phyloP scores from a whole-genome alignment of 2,329 filamentous ascomycete species.

The Leptographium procerum region DNA sequence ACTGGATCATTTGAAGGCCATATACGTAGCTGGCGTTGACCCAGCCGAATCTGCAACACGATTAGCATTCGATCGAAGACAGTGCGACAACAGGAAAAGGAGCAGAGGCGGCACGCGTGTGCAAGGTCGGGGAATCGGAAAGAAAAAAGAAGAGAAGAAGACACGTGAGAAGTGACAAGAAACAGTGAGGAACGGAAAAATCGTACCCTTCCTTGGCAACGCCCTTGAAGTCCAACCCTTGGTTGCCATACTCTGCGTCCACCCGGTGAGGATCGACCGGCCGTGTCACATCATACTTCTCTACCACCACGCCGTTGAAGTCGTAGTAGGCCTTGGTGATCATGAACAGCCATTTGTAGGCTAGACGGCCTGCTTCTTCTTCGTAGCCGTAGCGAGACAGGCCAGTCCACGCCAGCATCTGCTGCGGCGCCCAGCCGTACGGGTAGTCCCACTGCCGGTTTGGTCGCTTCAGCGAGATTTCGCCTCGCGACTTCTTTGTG shows the following conservation, averaged over 20 bases:
- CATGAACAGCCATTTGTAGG: constrained; percentile 98
- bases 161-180: neutral
- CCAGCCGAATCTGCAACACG: constrained; percentile 71
- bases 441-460: constrained; percentile 98
- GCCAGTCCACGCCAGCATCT: constrained; percentile 95
- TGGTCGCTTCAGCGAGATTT: constrained; percentile 67
- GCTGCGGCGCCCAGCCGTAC: constrained; percentile 96
- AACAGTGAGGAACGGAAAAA: constrained; percentile 20
- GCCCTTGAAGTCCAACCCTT: constrained; percentile 89
- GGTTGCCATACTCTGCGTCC: constrained; percentile 95
- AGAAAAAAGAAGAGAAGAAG: too few relatives aligned
- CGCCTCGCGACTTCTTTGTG: constrained; percentile 77
- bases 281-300: constrained; percentile 95
- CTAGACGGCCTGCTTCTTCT: constrained; percentile 76
- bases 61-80: constrained; percentile 18
- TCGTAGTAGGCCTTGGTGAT: constrained; percentile 97
- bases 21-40: constrained; percentile 97
- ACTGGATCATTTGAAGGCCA: constrained; percentile 76
- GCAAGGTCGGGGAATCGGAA: neutral
- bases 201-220: constrained; percentile 92
- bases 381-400: constrained; percentile 84
- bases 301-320: constrained; percentile 94
- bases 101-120: neutral
- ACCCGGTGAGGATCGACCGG: constrained; percentile 86
- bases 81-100: neutral